Evolutionary conservation across 2,329 filamentous ascomycete species (phyloP).

Genomic region (Paraconiothyrium sp.): DNA sequence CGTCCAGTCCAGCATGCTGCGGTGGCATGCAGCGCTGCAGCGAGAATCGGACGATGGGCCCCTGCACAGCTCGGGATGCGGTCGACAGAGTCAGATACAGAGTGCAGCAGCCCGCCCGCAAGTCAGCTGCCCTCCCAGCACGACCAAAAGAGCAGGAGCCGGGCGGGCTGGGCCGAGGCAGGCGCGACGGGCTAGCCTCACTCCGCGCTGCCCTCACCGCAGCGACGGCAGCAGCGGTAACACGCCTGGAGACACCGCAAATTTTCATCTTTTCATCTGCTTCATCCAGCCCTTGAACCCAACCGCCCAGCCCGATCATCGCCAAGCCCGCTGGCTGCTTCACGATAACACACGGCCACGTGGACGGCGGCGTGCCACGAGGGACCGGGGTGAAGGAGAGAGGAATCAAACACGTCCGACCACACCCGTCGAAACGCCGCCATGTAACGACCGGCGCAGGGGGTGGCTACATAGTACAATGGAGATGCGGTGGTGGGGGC

Average conservation of each 20-base stretch:
- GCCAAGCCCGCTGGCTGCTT: not conserved
- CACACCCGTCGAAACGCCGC: slow-evolving; percentile 4
- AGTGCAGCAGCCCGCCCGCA: not conserved
- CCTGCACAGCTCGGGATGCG: not conserved
- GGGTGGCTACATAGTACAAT: not conserved
- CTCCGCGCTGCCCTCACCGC: not conserved
- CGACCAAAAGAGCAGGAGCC: not conserved
- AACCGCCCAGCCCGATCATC: not conserved
- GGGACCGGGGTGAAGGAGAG: not conserved
- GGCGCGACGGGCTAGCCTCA: slow-evolving; percentile 1
- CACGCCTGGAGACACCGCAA: not conserved
- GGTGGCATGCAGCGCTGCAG: slow-evolving; percentile 14
- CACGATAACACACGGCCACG: slow-evolving; percentile 17
- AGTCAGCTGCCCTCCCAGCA: not conserved
- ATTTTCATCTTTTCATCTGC: no score
- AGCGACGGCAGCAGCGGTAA: slow-evolving; percentile 4
- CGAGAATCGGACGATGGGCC: slow-evolving; percentile 1
- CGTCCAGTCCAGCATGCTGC: not conserved
- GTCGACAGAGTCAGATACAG: slow-evolving; percentile 6
- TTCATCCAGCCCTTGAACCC: not conserved
- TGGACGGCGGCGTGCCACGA: slow-evolving; percentile 19
- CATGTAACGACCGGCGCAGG: not conserved
- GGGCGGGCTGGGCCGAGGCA: not conserved
- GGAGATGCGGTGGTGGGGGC: not conserved
- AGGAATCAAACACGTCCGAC: no score